Evolutionary conservation across 768 basidiomycete genomes (phyloP), one percentile per base, ranked within the genome.

Genomic region (Naganishia onofrii): DNA sequence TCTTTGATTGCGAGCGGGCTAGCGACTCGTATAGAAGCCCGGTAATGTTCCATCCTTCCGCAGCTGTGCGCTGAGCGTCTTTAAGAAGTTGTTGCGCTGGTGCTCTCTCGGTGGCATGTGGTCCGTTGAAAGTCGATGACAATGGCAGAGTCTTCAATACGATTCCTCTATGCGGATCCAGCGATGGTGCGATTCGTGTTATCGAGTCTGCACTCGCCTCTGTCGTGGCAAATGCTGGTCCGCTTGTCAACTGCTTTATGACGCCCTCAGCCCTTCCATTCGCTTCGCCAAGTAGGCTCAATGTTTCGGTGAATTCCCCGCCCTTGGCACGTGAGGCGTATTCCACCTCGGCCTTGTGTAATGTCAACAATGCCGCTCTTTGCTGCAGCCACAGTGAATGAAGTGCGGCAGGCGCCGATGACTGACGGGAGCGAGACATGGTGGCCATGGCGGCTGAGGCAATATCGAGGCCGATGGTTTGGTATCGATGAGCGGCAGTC

Each of bases 381-480:
- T 77, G 74, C 55, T 71, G 64, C 0, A 76, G 66, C 79, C 79
- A 80, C 29, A 73, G 31, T 3, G 69, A 38, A 23, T 79, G 78
- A 1, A 80, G 72, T 3, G 66, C 36, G 3, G 76, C 70, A 15
- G 69, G 65, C n/a, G 74, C 69, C 6, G 26, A 8, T 8, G 44
- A n/a, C 23, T 64, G 69, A 21, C 31, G 34, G 13, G 52, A 51
- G n/a, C 44, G 8, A 26, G 69, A 48, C 42, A 26, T 26, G 10
- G n/a, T n/a, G 17, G 26, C 29, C 13, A 54, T 26, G 2, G 48
- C n/a, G 29, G 52, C 36, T 19, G 32, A 29, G 28, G 48, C 46
- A 19, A 66, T 31, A 28, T 31, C 48, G n/a, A 63, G 38, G 15
- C 60, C 60, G 60, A 63, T 26, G 21, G 70, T 48, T 64, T 79